Evolutionary conservation across 2,329 filamentous ascomycete species (phyloP), one percentile per base, ranked within the genome.

Genomic region (Hypoxylon sp.): DNA sequence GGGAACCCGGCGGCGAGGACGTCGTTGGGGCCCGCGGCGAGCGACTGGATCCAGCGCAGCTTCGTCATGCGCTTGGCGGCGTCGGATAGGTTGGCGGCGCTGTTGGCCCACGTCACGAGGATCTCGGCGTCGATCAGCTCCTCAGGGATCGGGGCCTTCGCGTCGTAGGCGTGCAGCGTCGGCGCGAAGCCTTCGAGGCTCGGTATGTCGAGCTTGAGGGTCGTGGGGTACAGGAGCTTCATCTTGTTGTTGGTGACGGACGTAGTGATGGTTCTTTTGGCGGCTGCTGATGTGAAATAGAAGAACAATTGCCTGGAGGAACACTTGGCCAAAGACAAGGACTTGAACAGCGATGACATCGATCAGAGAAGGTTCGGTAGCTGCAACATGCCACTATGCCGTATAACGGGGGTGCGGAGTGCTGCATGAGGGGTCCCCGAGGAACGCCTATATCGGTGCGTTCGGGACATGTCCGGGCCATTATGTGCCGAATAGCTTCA

Each of bases 181-280:
- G 85, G 81, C 49, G 82, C 79, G 79, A 87, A 89, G 71, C 86
- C 87, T 68, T 88, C 77, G 62, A 89, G 80, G 72, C 77, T 79
- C 64, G 80, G 66, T 62, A 82, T 71, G 78, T 89, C 82, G 74
- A 89, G 82, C 55, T 78, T 79, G 65, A 89, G 81, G 2, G 87
- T 89, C 57, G 85, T 89, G 52, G 87, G 87, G 78, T 89, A 89
- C 67, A 89, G 85, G 68, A 90, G 84, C 79, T 90, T 90, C 86
- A 87, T 86, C 53, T 56, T 78, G 46, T 49, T 37, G n/a, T 22
- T 41, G 56, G 7, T 10, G 32, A 19, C 17, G 37, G 6, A 13
- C n/a, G 37, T 5, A n/a, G 37, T 19, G 6, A 17, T 19, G 2
- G 1, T 17, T 41, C 5, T 19, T n/a, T n/a, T 41, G 4, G 32